A percentile compares a stretch with the other conserved stretches of the same genome.
Conservation (phyloP, 371 early-diverging fungal species). For the Mortierella sp. region DNA sequence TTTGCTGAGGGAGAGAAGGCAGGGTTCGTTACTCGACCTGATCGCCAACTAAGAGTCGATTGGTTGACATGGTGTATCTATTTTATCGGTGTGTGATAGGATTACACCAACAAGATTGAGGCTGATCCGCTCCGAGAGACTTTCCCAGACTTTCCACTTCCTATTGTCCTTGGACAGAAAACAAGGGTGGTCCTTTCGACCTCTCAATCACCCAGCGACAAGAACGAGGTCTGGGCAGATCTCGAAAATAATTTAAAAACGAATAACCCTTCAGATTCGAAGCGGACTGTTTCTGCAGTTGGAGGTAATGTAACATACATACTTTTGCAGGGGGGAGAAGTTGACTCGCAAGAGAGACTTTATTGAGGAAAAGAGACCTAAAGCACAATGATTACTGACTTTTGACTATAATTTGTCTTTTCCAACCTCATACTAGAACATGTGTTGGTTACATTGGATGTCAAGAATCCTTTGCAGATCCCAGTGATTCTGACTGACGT, state of each 20-base stretch:
- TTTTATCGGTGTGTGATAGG: constrained; percentile 28
- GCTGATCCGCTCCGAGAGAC: constrained; percentile 51
- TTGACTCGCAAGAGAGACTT: neutral
- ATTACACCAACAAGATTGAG: constrained; percentile 59
- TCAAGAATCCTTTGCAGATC: constrained; percentile 53
- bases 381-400: neutral
- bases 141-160: constrained; percentile 51
- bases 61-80: no score
- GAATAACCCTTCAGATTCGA: constrained; percentile 17
- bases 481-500: constrained; percentile 60
- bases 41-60: no score
- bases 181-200: constrained; percentile 49
- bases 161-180: constrained; percentile 47
- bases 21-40: no score
- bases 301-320: constrained; percentile 26
- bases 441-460: constrained; percentile 35
- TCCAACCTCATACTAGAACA: constrained; percentile 27
- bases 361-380: neutral
- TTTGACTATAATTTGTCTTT: neutral
- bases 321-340: neutral
- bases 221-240: constrained; percentile 39
- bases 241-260: constrained; percentile 17
- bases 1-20: no score
- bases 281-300: constrained; percentile 42
- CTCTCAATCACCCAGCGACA: constrained; percentile 34